A percentile compares a stretch with the other conserved stretches of the same genome.
phyloP scores from a whole-genome alignment of 257 asterid genomes.

The Primulina tabacum region DNA sequence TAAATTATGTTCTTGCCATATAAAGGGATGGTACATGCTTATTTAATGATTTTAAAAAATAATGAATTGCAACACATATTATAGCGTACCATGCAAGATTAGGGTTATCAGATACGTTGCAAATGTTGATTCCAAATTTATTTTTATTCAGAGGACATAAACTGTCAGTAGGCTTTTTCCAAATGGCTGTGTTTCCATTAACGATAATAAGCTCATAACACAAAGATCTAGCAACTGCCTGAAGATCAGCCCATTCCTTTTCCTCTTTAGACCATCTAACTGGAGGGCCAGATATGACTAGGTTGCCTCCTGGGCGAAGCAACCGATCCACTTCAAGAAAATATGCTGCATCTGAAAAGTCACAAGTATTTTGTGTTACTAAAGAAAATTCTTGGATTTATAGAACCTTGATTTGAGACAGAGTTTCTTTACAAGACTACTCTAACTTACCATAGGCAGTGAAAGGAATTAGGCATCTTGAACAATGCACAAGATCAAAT shows the following conservation, averaged over 20 bases:
- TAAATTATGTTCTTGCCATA: neutral
- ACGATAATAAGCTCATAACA: slow-evolving; percentile 84
- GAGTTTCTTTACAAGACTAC: neutral
- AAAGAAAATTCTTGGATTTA: neutral
- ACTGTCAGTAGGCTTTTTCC: slow-evolving; percentile 81
- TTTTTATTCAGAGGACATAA: slow-evolving; percentile 74
- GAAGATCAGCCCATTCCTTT: slow-evolving; percentile 97
- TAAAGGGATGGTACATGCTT: neutral
- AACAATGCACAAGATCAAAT: slow-evolving; percentile 92
- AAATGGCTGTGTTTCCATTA: slow-evolving; percentile 91
- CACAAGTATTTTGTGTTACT: slow-evolving; percentile 24
- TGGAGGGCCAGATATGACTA: slow-evolving; percentile 96
- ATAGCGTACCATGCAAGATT: slow-evolving; percentile 66
- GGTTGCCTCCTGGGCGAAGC: slow-evolving; percentile 96
- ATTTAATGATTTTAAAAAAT: no score
- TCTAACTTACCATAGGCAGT: slow-evolving; percentile 79
- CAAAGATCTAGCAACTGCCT: slow-evolving; percentile 74
- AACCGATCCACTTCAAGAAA: slow-evolving; percentile 94
- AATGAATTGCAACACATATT: neutral
- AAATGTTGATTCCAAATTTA: slow-evolving; percentile 64
- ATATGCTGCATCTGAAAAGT: slow-evolving; percentile 81
- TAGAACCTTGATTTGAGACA: neutral
- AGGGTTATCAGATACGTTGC: slow-evolving; percentile 73
- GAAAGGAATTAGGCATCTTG: slow-evolving; percentile 93
- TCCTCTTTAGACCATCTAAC: slow-evolving; percentile 94